Conservation (phyloP, 2,329 filamentous ascomycete species). For the Aspergillus proliferans region DNA sequence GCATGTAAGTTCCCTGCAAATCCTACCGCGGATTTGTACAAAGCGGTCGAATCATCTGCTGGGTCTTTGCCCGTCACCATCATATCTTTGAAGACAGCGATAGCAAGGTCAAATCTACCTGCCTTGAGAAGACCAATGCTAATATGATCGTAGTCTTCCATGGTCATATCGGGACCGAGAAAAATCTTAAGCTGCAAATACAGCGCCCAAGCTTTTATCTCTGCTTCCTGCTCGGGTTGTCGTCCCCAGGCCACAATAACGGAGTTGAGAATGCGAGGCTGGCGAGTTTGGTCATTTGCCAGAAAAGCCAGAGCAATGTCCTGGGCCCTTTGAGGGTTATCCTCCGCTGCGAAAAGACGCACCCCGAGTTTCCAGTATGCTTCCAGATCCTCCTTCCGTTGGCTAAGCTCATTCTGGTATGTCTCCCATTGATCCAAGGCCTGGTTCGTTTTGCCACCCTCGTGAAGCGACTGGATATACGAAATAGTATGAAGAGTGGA, state of each 20-base stretch:
- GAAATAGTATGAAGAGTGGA: constrained; percentile 55
- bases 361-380: constrained; percentile 46
- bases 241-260: constrained; percentile 64
- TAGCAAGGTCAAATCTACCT: constrained; percentile 59
- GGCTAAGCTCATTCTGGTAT: constrained; percentile 49
- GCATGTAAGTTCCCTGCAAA: constrained; percentile 37
- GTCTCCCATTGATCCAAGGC: constrained; percentile 61
- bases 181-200: constrained; percentile 60
- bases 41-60: constrained; percentile 37
- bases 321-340: constrained; percentile 44
- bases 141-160: constrained; percentile 71
- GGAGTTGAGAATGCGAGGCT: constrained; percentile 47
- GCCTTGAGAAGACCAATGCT: constrained; percentile 64
- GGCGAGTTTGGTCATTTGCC: constrained; percentile 37
- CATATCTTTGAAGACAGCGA: constrained; percentile 83
- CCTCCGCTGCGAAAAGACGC: constrained; percentile 44
- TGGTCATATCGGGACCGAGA: constrained; percentile 56
- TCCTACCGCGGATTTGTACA: constrained; percentile 39
- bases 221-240: constrained; percentile 44
- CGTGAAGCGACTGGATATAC: constrained; percentile 63
- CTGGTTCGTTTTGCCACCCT: constrained; percentile 53
- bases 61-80: constrained; percentile 57
- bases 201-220: constrained; percentile 57
- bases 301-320: constrained; percentile 42
- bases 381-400: constrained; percentile 32